Conservation (phyloP, 1,139 yeast genomes). For the Yamadazyma triangularis region DNA sequence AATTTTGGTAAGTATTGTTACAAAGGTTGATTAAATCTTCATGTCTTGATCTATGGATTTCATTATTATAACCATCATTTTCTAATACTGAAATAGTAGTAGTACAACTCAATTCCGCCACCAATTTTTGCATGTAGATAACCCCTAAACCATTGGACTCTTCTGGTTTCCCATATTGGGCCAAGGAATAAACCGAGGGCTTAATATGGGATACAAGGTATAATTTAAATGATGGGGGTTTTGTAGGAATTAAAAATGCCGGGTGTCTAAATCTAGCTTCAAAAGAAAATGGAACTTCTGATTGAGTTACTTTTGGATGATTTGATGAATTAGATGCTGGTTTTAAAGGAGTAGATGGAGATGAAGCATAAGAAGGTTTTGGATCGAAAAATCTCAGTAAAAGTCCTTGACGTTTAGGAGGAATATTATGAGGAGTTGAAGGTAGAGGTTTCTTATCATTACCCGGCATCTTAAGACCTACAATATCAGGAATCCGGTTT, state of each 20-base stretch:
- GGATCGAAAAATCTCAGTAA: conserved; percentile 17
- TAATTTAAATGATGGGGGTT: conserved; percentile 36
- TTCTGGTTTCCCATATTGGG: conserved; percentile 22
- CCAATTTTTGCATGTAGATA: conserved; percentile 36
- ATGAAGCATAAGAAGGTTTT: conserved; percentile 1
- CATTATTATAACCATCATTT: conserved; percentile 19
- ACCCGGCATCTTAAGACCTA: conserved; percentile 29
- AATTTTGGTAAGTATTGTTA: conserved; percentile 29
- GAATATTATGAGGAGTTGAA: conserved; percentile 12
- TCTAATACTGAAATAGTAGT: conserved; percentile 36
- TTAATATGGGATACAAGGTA: conserved; percentile 29
- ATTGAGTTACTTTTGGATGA: conserved; percentile 24
- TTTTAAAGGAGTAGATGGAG: conserved; percentile 1
- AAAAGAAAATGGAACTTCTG: conserved; percentile 40
- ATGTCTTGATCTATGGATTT: conserved; percentile 27
- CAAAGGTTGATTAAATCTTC: conserved; percentile 26
- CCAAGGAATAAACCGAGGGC: conserved; percentile 34
- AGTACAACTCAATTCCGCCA: conserved; percentile 28
- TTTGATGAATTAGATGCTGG: not conserved
- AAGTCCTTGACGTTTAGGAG: conserved; percentile 14
- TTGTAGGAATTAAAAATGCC: conserved; percentile 39
- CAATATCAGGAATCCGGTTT: conserved; percentile 41
- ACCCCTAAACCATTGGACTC: conserved; percentile 48
- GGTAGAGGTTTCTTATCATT: conserved; percentile 13
- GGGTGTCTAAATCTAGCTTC: conserved; percentile 47